phyloP scores from a whole-genome alignment of 805 yeast genomes.

The Metschnikowia orientalis region DNA sequence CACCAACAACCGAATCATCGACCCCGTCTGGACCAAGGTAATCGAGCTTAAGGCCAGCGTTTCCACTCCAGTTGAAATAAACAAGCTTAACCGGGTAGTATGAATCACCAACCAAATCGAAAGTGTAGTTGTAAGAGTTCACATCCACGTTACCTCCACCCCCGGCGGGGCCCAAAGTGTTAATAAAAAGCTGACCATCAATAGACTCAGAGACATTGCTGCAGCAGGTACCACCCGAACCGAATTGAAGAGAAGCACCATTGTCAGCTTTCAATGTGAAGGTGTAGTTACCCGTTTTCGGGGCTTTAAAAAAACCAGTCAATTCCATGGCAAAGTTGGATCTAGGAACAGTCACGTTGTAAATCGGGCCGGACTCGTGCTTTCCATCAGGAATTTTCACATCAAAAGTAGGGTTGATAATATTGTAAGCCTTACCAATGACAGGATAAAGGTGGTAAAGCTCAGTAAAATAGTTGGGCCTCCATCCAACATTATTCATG shows the following conservation, averaged over 20 bases:
- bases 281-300: constrained; percentile 6
- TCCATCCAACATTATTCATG: neutral
- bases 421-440: neutral
- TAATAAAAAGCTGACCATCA: constrained; percentile 3
- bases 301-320: constrained; percentile 10
- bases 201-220: constrained; percentile 7
- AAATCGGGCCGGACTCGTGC: neutral
- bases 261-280: constrained; percentile 11
- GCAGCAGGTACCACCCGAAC: constrained; percentile 10
- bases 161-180: constrained; percentile 6
- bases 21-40: constrained; percentile 3
- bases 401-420: neutral
- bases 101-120: constrained; percentile 5
- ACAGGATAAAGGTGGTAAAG: neutral
- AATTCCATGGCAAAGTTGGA: constrained; percentile 9
- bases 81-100: constrained; percentile 12
- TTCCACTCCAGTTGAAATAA: constrained; percentile 12
- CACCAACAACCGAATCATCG: constrained; percentile 1
- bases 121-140: constrained; percentile 1
- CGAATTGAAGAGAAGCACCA: constrained; percentile 12
- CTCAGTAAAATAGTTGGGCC: neutral
- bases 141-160: constrained; percentile 6
- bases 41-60: constrained; percentile 8
- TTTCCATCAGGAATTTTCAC: neutral
- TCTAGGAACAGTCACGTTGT: neutral